Base-by-base conservation (phyloP, 345 rosid genomes). In the Trapa incisa region DNA sequence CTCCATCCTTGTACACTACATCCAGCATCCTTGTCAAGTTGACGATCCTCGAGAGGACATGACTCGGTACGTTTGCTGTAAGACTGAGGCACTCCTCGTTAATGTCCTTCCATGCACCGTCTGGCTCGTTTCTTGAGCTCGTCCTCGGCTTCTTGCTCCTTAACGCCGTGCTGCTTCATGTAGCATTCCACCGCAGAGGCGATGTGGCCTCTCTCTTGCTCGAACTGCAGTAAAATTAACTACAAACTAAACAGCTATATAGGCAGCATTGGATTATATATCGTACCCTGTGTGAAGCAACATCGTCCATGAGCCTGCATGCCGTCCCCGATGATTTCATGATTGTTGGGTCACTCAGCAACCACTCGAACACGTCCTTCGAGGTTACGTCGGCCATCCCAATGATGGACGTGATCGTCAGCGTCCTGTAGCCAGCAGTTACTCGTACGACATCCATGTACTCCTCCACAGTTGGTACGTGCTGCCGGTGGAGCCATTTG, bases 401-500 rank as follows among this genome's bases (percentile, higher is more conserved):
- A 6, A 79, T 47, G 43, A 70, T 71, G 33, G 54, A 61, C 4
- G 50, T 36, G 11, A 41, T 54, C 12, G 63, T 67, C 39, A 61
- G 22, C 67, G 53, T 62, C 45, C 16, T 58, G 16, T 48, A 71
- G 29, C 68, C 73, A 15, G 70, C 32, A 3, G 58, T 68, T 13
- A 66, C 69, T 8, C 61, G 11, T 38, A 78, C 75, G 67, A 68
- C 56, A 5, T 63, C 60, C 47, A 73, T 61, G 41, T 79, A 77
- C 52, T 77, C 81, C 29, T 82, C 70, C 17, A 75, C 36, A 4
- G 76, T 70, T 35, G 82, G 85, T 6, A 52, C 39, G 17, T 56
- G 45, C 1, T 48, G 48, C 10, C 61, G 61, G 39, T 50, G 69
- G 58, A 61, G 66, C 77, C 85, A 76, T 66, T 67, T 75, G 16